Base-by-base conservation (phyloP, 345 rosid species). In the Citropsis articulata region DNA sequence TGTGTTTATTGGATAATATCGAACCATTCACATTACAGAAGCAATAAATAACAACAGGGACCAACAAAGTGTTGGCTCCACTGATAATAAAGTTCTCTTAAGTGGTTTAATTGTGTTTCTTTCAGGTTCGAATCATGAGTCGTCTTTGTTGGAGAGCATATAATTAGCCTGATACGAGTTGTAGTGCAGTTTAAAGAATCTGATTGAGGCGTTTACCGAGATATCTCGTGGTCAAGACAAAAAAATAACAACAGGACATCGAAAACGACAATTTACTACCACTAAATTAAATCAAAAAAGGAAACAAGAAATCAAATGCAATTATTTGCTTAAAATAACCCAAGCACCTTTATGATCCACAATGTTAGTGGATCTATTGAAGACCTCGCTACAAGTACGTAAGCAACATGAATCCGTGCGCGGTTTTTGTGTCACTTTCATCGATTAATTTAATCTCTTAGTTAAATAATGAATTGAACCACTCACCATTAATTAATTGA, bases 381-480 rank as follows among this genome's bases (percentile, higher is more conserved):
- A 75, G 85, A 77, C 79, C 87, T 78, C 75, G 75, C 50, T 81
- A 65, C 73, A 83, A 81, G 86, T 78, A 82, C 73, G 81, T 83
- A 77, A 84, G 80, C 84, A 79, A 57, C 85, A 82, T 55, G 31
- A 69, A 76, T 66, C 22, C 6, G 60, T 67, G 61, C 50, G 77
- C 56, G 50, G 10, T 69, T 73, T 36, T 73, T 36, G 50, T 76
- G 77, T 79, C 59, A 74, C 82, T 73, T 55, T 35, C 79, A 66
- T 18, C 45, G 18, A 62, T 62, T 62, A 5, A 8, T 53, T 53
- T 53, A 53, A 53, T 45, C 21, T 53, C 57, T 53, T 53, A 53
- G 18, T 48, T 18, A 45, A 69, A n/a, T 69, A 42, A 13, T 72
- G 25, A 24, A 77, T 69, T 60, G 83, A 77, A 80, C 78, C 78